Base-by-base conservation (phyloP, 768 basidiomycete genomes). In the Leccinellum rugosiceps region DNA sequence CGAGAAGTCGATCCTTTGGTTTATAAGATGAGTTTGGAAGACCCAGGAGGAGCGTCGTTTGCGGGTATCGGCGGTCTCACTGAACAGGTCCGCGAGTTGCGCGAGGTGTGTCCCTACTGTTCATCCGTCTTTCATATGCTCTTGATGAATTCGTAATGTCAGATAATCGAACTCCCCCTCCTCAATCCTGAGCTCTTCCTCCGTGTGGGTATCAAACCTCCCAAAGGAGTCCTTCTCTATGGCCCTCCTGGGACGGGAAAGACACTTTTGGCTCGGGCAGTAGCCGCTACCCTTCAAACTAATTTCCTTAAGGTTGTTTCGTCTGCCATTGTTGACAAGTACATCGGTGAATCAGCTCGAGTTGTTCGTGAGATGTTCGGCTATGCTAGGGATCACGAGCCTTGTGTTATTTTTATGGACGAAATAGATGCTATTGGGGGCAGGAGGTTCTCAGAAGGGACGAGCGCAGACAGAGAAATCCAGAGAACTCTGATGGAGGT, bases 261-360 rank as follows among this genome's bases (percentile, higher is more conserved):
- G 77, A 98, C 95, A 0, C 82, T 98, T 4, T 83, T 98, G 19
- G 96, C 96, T 3, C 81, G 94, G 59, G 96, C 96, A 0, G 94
- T 96, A 10, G 96, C 96, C n/a, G 94, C 94, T 17, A 96, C 90
- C 3, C 81, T 96, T 26, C 83, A 91, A 65, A 98, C 95, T 55
- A 98, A 98, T 71, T 98, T 99, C 80, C 83, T 98, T 49, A 98
- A 98, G 74, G 96, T 99, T 53, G 97, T 98, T 50, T 95, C 94
- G 3, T 97, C 94, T 23, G 97, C 97, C 15, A 98, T 99, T 65
- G 91, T 98, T 59, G 88, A 94, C 79, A 94, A 98, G 75, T 99
- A 98, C 71, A 98, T 99, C 49, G 97, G 97, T 65, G 97, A 98
- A 77, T 94, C 91, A 57, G 97, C 97, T 19, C 84, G 97, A 52